phyloP scores from a whole-genome alignment of 2,329 filamentous ascomycete species.

The Coniochaeta prunicola region DNA sequence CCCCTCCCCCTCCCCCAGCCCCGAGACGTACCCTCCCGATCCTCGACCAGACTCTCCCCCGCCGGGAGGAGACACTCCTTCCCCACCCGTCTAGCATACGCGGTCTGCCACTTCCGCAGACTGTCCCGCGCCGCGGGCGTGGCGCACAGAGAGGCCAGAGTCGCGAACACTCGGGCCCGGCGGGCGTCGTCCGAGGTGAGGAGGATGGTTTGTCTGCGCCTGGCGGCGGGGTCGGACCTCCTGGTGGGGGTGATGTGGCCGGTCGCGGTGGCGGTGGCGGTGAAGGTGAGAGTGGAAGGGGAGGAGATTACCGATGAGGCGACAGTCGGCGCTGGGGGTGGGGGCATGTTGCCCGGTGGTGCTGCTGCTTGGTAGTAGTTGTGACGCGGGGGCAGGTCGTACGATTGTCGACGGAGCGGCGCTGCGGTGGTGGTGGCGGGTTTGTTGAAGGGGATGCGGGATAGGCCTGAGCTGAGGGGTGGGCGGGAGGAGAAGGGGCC shows the following conservation, averaged over 20 bases:
- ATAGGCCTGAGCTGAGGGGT: background rate
- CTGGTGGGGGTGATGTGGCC: background rate
- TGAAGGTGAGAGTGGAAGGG: conserved; percentile 13
- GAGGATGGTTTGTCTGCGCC: background rate
- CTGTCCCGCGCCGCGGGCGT: conserved; percentile 41
- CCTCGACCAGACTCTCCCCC: conserved; percentile 22
- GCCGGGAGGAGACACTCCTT: conserved; percentile 32
- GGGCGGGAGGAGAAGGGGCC: conserved; percentile 2
- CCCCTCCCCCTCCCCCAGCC: background rate
- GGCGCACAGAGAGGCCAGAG: conserved; percentile 38
- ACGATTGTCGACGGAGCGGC: background rate
- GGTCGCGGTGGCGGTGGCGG: conserved; percentile 24
- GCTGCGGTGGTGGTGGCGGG: background rate
- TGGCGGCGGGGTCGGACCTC: conserved; percentile 23
- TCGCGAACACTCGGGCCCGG: conserved; percentile 34
- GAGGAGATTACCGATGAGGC: background rate
- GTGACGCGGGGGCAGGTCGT: background rate
- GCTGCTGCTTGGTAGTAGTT: background rate
- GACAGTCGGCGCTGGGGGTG: background rate
- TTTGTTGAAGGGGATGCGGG: background rate
- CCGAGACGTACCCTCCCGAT: background rate
- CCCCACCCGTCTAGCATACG: conserved; percentile 33
- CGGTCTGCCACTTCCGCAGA: conserved; percentile 40
- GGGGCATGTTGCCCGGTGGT: background rate
- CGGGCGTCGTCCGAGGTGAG: conserved; percentile 33